Conservation (phyloP, 768 basidiomycete species). For the Lentinula aciculospora region DNA sequence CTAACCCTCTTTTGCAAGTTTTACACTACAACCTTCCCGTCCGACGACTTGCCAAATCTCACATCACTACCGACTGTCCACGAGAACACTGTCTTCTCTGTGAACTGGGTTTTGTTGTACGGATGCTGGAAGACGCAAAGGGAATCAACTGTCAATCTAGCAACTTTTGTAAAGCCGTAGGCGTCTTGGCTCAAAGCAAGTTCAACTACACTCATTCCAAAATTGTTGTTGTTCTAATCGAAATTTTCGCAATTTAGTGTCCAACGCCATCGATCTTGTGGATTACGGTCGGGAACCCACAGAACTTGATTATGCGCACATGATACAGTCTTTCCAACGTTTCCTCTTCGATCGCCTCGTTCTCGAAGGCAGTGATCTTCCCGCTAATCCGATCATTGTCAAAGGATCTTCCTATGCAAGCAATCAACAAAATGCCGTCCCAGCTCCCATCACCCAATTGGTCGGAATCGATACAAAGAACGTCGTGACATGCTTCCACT, state of each 20-base stretch:
- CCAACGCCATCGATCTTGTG: constrained; percentile 81
- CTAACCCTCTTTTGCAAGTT: constrained; percentile 86
- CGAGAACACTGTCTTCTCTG: constrained; percentile 92
- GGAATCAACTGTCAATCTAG: constrained; percentile 95
- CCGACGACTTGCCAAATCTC: constrained; percentile 79
- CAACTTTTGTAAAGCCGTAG: constrained; percentile 94
- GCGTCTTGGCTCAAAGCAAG: constrained; percentile 79
- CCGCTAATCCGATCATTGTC: constrained; percentile 44
- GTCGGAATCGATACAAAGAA: constrained; percentile 78
- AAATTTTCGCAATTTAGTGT: constrained; percentile 29
- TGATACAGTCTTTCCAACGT: constrained; percentile 93
- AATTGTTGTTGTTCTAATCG: not conserved
- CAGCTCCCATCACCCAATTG: constrained; percentile 81
- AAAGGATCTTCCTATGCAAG: constrained; percentile 21
- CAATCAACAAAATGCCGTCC: constrained; percentile 23
- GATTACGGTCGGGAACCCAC: constrained; percentile 77
- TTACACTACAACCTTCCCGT: constrained; percentile 82
- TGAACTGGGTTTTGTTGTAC: constrained; percentile 88
- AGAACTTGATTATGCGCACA: constrained; percentile 76
- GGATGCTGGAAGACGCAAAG: constrained; percentile 93
- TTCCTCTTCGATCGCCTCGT: constrained; percentile 86
- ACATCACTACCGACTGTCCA: constrained; percentile 83
- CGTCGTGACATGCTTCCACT: constrained; percentile 67
- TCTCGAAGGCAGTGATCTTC: constrained; percentile 59
- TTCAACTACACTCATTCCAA: not conserved